Conservation (phyloP, 2,329 filamentous ascomycete genomes). For the Myotisia sp. region DNA sequence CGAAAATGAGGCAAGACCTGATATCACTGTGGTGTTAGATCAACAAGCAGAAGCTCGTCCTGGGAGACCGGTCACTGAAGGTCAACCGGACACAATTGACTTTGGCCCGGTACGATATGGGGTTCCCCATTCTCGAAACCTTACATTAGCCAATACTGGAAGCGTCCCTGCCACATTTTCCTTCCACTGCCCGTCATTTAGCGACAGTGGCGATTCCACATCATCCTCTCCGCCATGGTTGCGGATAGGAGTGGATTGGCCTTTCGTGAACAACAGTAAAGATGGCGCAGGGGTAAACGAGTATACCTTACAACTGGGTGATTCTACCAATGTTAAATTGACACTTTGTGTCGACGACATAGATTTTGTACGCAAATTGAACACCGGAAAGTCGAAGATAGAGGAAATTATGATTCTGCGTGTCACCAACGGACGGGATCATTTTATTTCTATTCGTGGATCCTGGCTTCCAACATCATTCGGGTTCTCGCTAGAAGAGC, state of each 20-base stretch:
- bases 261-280: slow-evolving; percentile 25
- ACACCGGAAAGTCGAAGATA: slow-evolving; percentile 49
- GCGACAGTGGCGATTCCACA: slow-evolving; percentile 29
- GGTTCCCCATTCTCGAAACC: slow-evolving; percentile 46
- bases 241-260: slow-evolving; percentile 47
- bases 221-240: slow-evolving; percentile 55
- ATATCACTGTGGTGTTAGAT: slow-evolving; percentile 71
- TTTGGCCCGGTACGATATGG: slow-evolving; percentile 64
- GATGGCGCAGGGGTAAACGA: slow-evolving; percentile 24
- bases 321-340: slow-evolving; percentile 58
- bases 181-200: slow-evolving; percentile 58
- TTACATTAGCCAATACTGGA: slow-evolving; percentile 89
- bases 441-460: slow-evolving; percentile 73
- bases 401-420: slow-evolving; percentile 83
- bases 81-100: slow-evolving; percentile 47
- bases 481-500: slow-evolving; percentile 71
- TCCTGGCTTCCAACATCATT: slow-evolving; percentile 71
- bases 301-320: slow-evolving; percentile 67
- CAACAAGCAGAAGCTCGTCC: slow-evolving; percentile 18
- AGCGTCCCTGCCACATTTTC: slow-evolving; percentile 63
- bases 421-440: slow-evolving; percentile 69
- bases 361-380: slow-evolving; percentile 53
- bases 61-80: slow-evolving; percentile 24
- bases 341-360: slow-evolving; percentile 52
- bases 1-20: slow-evolving; percentile 79